These are phyloP conservation scores for Fusarium veterinarium DNA, from an alignment of 2,329 filamentous ascomycete genomes.

Conservation along the genomic window DNA sequence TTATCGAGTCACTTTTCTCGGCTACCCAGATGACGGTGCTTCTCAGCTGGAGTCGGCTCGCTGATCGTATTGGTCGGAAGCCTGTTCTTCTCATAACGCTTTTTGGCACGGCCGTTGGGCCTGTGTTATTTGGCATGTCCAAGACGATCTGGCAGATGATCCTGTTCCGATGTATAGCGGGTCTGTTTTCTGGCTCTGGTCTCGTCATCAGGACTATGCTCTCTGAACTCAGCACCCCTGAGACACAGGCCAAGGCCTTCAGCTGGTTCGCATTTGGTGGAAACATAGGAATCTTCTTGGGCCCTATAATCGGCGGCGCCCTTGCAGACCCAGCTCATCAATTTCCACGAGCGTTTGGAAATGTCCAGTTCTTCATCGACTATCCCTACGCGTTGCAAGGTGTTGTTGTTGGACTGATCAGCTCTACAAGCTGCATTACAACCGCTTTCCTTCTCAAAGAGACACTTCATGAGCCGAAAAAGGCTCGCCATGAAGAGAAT, in stretches of 20 bases:
- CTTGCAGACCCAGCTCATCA: constrained; percentile 75
- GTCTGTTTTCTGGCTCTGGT: constrained; percentile 78
- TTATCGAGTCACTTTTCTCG: constrained; percentile 81
- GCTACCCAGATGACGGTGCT: constrained; percentile 82
- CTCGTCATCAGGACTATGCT: constrained; percentile 84
- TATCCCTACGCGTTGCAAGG: constrained; percentile 69
- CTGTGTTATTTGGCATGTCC: constrained; percentile 75
- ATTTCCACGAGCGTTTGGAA: constrained; percentile 66
- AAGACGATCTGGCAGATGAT: constrained; percentile 79
- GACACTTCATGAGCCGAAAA: constrained; percentile 56
- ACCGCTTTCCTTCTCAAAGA: constrained; percentile 71
- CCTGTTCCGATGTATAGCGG: constrained; percentile 75
- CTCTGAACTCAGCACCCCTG: constrained; percentile 74
- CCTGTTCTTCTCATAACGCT: constrained; percentile 77
- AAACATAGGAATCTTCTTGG: constrained; percentile 80
- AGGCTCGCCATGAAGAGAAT: background rate
- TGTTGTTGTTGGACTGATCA: constrained; percentile 66
- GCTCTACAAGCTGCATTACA: constrained; percentile 63
- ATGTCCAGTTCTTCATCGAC: constrained; percentile 57
- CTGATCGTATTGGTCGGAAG: constrained; percentile 76
- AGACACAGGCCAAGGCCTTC: constrained; percentile 79
- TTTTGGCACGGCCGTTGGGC: constrained; percentile 69
- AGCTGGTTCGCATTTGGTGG: constrained; percentile 80
- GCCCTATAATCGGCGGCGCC: constrained; percentile 75
- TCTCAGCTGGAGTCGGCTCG: constrained; percentile 74